A percentile compares a stretch with the other conserved stretches of the same genome.
Conservation (phyloP, 768 basidiomycete genomes). For the Scleroderma citrinum region DNA sequence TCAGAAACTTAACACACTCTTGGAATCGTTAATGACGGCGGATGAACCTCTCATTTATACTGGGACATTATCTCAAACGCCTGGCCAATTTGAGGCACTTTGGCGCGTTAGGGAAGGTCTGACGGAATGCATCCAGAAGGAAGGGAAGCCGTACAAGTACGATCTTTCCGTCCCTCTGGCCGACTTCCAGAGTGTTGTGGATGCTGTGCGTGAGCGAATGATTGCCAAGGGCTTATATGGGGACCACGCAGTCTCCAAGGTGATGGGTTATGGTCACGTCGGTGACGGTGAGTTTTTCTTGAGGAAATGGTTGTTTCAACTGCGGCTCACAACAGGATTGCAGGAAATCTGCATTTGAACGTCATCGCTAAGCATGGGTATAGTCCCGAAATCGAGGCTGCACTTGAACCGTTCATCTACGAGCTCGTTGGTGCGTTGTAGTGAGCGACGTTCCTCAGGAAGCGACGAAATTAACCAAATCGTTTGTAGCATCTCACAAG, state of each 20-base stretch:
- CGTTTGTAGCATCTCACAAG: constrained; percentile 53
- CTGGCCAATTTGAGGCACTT: constrained; percentile 80
- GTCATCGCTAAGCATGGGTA: constrained; percentile 72
- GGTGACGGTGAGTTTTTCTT: constrained; percentile 73
- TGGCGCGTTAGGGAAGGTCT: constrained; percentile 93
- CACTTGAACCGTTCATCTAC: constrained; percentile 93
- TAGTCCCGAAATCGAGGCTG: constrained; percentile 74
- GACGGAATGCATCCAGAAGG: constrained; percentile 87
- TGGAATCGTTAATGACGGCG: constrained; percentile 71
- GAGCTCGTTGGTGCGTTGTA: constrained; percentile 71
- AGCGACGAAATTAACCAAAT: constrained; percentile 1
- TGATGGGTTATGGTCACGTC: constrained; percentile 93
- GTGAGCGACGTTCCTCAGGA: background rate
- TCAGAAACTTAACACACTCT: constrained; percentile 82
- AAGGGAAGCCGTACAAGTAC: constrained; percentile 96
- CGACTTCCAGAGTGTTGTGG: constrained; percentile 84
- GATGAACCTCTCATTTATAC: constrained; percentile 78
- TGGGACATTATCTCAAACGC: constrained; percentile 87
- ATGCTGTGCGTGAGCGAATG: constrained; percentile 69
- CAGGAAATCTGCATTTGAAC: constrained; percentile 94
- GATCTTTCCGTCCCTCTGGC: constrained; percentile 86
- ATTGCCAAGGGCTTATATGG: constrained; percentile 61
- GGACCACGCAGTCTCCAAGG: constrained; percentile 72
- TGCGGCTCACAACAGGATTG: constrained; percentile 1
- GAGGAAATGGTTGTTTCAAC: background rate